Percentiles rank a stretch among this genome's conserved stretches.
These are phyloP conservation scores for Aquilaria agallochum DNA, from an alignment of 441 rosid species.

Conservation along the genomic window DNA sequence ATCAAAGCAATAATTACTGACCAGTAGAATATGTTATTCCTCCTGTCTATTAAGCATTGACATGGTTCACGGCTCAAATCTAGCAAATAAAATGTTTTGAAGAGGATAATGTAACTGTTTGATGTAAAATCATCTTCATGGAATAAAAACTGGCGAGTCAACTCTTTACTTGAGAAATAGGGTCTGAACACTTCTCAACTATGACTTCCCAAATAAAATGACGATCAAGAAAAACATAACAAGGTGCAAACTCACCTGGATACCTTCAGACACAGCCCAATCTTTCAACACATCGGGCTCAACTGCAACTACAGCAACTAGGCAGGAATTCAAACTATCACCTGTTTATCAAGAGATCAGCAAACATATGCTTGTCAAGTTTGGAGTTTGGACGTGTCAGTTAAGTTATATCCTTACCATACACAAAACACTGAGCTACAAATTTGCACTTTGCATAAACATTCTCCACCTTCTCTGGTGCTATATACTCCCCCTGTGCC, in stretches of 20 bases:
- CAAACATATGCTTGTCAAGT: slow-evolving; percentile 14
- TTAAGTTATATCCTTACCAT: slow-evolving; percentile 50
- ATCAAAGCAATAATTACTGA: too few species aligned
- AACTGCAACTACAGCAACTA: slow-evolving; percentile 56
- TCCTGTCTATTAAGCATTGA: too few species aligned
- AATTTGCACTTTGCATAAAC: slow-evolving; percentile 85
- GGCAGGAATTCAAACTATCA: slow-evolving; percentile 58
- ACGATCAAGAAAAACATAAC: not conserved
- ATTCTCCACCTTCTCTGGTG: slow-evolving; percentile 97
- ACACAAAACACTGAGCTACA: slow-evolving; percentile 68
- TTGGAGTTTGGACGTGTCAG: slow-evolving; percentile 3
- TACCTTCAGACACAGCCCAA: slow-evolving; percentile 68
- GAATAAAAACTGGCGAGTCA: too few species aligned
- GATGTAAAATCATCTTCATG: too few species aligned
- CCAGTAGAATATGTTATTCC: too few species aligned
- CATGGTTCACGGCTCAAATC: too few species aligned
- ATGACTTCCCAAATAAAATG: not conserved
- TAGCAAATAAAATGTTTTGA: too few species aligned
- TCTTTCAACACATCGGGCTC: slow-evolving; percentile 55
- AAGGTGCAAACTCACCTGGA: slow-evolving; percentile 34
- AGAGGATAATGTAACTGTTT: too few species aligned
- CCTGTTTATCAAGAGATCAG: slow-evolving; percentile 33
- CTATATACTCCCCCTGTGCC: slow-evolving; percentile 98
- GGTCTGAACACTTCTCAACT: not conserved
- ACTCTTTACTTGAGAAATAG: too few species aligned